These are phyloP conservation scores for Elaeis guineensis DNA, from an alignment of 176 grass and related monocot genomes.

Conservation along the genomic window DNA sequence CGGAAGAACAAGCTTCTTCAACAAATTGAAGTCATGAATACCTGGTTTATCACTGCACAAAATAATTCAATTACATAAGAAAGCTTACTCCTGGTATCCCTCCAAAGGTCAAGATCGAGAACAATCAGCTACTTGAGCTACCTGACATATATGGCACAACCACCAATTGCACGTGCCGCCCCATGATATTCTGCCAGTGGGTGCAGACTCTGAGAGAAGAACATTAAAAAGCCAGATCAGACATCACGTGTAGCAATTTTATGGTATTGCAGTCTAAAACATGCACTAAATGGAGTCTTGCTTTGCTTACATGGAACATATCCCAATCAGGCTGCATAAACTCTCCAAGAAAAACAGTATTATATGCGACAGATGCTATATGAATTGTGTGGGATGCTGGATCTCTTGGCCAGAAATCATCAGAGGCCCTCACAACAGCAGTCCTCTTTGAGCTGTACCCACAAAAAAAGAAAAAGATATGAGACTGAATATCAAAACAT, in stretches of 20 bases:
- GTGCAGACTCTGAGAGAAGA: conserved; percentile 41
- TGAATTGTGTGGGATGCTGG: conserved; percentile 75
- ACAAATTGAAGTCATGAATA: conserved; percentile 65
- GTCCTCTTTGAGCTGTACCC: conserved; percentile 48
- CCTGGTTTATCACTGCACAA: conserved; percentile 67
- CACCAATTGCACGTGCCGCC: conserved; percentile 59
- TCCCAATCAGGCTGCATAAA: conserved; percentile 90
- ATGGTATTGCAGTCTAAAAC: no score
- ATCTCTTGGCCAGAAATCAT: conserved; percentile 84
- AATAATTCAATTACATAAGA: not conserved
- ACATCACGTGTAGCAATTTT: no score
- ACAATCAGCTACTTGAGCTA: not conserved
- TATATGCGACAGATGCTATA: conserved; percentile 69
- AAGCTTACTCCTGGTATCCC: not conserved
- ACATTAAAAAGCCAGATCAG: not conserved
- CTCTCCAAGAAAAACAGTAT: conserved; percentile 65
- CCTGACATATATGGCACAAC: conserved; percentile 85
- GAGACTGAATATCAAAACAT: no score
- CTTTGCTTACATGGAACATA: conserved; percentile 73
- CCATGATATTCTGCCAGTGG: conserved; percentile 65
- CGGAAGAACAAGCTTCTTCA: conserved; percentile 75
- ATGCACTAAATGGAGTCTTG: not conserved
- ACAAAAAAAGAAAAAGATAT: not conserved
- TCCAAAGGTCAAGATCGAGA: not conserved
- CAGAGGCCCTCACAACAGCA: conserved; percentile 74